These are phyloP conservation scores for Fusarium drepaniforme DNA, from an alignment of 2,329 filamentous ascomycete species.

Conservation along the genomic window DNA sequence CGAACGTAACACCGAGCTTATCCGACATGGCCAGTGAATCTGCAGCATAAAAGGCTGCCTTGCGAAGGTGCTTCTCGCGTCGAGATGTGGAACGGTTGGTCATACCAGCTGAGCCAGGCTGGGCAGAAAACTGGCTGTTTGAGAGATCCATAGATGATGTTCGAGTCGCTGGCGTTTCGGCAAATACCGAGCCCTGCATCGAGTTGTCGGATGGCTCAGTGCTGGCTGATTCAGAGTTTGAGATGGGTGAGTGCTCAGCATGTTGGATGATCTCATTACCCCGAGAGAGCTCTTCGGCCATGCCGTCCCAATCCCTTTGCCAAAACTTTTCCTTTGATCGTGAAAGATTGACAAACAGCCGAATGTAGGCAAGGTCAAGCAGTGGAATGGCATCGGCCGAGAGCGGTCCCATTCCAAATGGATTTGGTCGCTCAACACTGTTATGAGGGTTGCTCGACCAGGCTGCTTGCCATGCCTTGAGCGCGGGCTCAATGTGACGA, in stretches of 20 bases:
- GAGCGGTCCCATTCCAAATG: slow-evolving; percentile 83
- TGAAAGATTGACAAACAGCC: slow-evolving; percentile 93
- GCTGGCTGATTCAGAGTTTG: slow-evolving; percentile 58
- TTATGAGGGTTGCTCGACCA: slow-evolving; percentile 91
- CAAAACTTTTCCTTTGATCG: slow-evolving; percentile 94
- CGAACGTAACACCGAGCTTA: slow-evolving; percentile 86
- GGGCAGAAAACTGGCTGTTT: slow-evolving; percentile 50
- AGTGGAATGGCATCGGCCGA: slow-evolving; percentile 93
- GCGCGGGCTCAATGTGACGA: slow-evolving; percentile 90
- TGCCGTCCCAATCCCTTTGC: slow-evolving; percentile 92
- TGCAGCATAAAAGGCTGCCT: slow-evolving; percentile 95
- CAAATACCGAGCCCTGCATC: slow-evolving; percentile 58
- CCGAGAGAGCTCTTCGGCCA: slow-evolving; percentile 87
- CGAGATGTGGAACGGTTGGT: slow-evolving; percentile 68
- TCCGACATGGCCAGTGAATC: slow-evolving; percentile 92
- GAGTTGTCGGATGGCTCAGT: slow-evolving; percentile 62
- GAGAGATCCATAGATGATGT: slow-evolving; percentile 61
- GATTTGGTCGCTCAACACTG: slow-evolving; percentile 86
- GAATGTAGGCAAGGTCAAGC: slow-evolving; percentile 90
- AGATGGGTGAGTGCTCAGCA: slow-evolving; percentile 71
- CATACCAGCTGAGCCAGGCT: slow-evolving; percentile 37
- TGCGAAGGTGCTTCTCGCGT: slow-evolving; percentile 88
- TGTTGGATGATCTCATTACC: slow-evolving; percentile 82
- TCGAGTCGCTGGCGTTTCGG: slow-evolving; percentile 65
- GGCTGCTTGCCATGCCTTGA: slow-evolving; percentile 93